Evolutionary conservation across 2,329 filamentous ascomycete genomes (phyloP), one percentile per base, ranked within the genome.

Genomic region (Trichothecium roseum): DNA sequence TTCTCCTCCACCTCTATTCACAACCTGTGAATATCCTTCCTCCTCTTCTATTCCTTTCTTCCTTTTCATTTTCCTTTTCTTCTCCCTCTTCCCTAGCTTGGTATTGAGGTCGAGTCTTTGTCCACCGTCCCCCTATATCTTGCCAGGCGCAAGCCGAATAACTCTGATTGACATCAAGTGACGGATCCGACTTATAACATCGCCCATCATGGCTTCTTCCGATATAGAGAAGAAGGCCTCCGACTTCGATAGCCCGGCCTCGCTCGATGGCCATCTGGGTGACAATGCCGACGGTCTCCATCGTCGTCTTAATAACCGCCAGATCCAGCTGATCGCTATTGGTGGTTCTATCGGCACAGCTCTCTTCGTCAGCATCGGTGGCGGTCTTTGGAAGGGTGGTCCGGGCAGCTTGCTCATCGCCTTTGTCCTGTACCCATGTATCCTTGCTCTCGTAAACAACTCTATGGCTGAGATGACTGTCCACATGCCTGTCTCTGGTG

Each of bases 311-410:
- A 16, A 28, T n/a, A 29, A 29, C 18, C 29, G 24, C 9, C 26
- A 70, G 41, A 62, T 72, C 38, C 68, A 71, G 45, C 54, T 72
- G 35, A 68, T 72, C 40, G 68, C 66, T 38, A 63, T 72, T 41
- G 68, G 68, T 6, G 68, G 68, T 7, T 66, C 67, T 26, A 70
- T 72, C 42, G 66, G 66, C 18, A 69, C 66, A 43, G 45, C 46
- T 10, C 35, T 49, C 9, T 48, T 40, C 18, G 42, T 47, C 13
- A 40, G 42, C 34, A 60, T 59, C 46, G 56, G 55, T 12, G 48
- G 46, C 8, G 45, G 46, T 0, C 46, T 58, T 1, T 50, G 53
- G 7, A 55, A 58, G 30, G 49, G 49, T 0, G 56, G 57, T 4
- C 55, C 56, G 0, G 57, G 50, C 0, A 47, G 54, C 1, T 44